phyloP scores from a whole-genome alignment of 2,329 filamentous ascomycete species.

The Talaromyces funiculosus region DNA sequence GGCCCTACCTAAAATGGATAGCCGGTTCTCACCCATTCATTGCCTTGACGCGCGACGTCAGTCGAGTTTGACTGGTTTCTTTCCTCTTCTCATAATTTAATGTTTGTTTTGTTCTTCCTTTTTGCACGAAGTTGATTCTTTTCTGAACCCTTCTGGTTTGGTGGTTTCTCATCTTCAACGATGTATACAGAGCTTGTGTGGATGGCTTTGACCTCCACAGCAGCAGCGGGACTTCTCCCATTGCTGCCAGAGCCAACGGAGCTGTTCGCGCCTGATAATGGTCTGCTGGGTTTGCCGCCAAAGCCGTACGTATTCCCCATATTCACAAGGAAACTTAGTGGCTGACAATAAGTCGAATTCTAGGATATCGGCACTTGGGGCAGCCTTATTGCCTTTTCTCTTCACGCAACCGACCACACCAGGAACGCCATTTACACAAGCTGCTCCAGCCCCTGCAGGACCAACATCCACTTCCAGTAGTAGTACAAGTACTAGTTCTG shows the following conservation, averaged over 20 bases:
- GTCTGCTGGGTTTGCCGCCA: constrained; percentile 1
- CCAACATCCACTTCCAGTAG: not conserved
- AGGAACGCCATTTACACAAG: not conserved
- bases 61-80: not conserved
- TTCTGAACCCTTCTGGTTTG: not conserved
- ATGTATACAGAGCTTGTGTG: constrained; percentile 14
- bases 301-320: constrained; percentile 1
- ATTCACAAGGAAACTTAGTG: not conserved
- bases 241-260: constrained; percentile 12
- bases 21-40: not conserved
- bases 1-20: not conserved
- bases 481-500: not conserved
- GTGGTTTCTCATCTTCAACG: not conserved
- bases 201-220: constrained; percentile 12
- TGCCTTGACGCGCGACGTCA: not conserved
- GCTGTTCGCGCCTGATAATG: constrained; percentile 8
- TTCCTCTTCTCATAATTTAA: not conserved
- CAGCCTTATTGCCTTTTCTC: not conserved
- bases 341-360: not conserved
- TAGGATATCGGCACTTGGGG: constrained; percentile 10
- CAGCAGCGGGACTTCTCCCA: constrained; percentile 8
- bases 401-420: not conserved
- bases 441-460: not conserved
- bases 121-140: not conserved
- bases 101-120: not conserved